Evolutionary conservation across 371 early-diverging fungal species (phyloP), one percentile per base, ranked within the genome.

Genomic region (Mucor plumbeus): DNA sequence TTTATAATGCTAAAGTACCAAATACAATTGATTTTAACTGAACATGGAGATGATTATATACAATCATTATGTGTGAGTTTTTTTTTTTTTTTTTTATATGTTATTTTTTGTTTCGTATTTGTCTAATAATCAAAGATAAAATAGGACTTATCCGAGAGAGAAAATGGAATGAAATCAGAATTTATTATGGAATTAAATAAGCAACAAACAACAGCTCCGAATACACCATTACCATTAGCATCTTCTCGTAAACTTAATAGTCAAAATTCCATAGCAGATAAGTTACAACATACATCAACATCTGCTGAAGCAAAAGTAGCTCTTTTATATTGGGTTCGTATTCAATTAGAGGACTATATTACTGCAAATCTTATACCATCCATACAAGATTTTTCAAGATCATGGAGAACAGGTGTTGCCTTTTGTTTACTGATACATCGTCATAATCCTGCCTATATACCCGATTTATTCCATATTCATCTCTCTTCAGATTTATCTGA

Each of bases 1-100:
- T 83, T 90, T 36, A 82, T 96, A 65, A 94, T 94, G 79, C 80
- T 91, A 54, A 82, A 86, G 55, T 91, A 91, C 68, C 86, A 89
- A 56, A 79, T 90, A 47, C 87, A 87, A 56, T 77, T 80, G n/a
- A 79, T 85, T 44, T 67, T 83, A 38, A 77, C 76, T 26, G 80
- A 80, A 21, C 77, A 83, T 61, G 80, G 77, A 21, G 80, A 83
- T 14, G 77, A 83, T 56, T 80, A 67, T 54, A 47, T 70, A 15
- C 65, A 69, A 8, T 79, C 78, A 0, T 54, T 80, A 44, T 55
- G 74, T 41, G 80, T 77, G 74, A 73, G 71, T 65, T 60, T 1
- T n/a, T 7, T 26, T 47, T 1, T 34, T 21, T 10, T 21, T 38
- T 7, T 11, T 55, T 33, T 57, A 14, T 35, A 53, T 34, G 53